These are phyloP conservation scores for Mallotus japonicus DNA, from an alignment of 441 rosid genomes.

Conservation along the genomic window DNA sequence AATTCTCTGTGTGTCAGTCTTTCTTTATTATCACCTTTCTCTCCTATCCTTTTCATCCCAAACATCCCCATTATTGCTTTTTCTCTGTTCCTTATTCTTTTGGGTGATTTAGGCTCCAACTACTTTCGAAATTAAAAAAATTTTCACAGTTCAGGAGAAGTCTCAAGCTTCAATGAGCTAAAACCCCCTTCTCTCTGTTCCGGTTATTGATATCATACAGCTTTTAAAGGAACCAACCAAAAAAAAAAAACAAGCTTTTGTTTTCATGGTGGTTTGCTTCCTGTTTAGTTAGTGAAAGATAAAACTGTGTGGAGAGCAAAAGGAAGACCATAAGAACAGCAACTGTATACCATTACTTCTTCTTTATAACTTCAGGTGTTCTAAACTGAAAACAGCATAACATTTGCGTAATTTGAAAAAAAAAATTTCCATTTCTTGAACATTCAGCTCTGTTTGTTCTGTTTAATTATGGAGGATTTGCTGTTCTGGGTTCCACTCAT, in stretches of 20 bases:
- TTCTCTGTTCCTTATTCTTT: no score
- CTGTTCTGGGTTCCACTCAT: not conserved
- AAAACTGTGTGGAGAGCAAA: not conserved
- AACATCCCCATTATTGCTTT: no score
- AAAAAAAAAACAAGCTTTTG: not conserved
- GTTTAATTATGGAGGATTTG: not conserved
- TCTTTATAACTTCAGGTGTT: constrained; percentile 18
- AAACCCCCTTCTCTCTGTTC: not conserved
- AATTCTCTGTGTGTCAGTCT: not conserved
- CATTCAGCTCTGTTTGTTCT: not conserved
- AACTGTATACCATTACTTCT: not conserved
- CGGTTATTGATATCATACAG: not conserved
- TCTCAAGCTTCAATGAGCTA: no score
- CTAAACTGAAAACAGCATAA: constrained; percentile 8
- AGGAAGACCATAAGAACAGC: not conserved
- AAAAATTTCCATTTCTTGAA: not conserved
- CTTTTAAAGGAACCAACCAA: no score
- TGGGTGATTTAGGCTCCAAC: no score
- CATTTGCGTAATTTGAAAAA: not conserved
- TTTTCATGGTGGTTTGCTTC: not conserved
- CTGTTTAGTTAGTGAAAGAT: not conserved
- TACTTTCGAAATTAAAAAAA: no score
- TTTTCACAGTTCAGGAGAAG: no score
- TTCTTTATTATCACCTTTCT: no score
- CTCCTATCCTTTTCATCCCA: not conserved